Evolutionary conservation across 208 protist genomes (phyloP), one percentile per base, ranked within the genome.

Genomic region (Herpetomonas tarakana): DNA sequence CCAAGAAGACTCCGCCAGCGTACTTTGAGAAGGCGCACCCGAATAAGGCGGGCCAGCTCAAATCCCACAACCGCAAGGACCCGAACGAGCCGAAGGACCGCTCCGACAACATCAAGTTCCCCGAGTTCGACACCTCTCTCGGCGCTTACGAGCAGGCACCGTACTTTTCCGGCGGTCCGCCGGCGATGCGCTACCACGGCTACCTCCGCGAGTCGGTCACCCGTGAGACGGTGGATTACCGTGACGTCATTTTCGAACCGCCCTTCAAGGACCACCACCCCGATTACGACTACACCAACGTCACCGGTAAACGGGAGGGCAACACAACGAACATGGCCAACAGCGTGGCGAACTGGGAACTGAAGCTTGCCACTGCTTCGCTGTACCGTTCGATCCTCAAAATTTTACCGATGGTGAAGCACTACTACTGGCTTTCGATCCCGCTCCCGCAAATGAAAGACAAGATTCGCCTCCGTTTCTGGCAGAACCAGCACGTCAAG

Each of bases 111-210:
- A 67, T 95, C 26, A 88, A 89, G 50, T 62, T 62, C 22, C 81
- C 80, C 6, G 81, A 95, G 56, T 92, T 83, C 61, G 68, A 83
- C 54, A 95, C 88, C 6, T 87, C 78, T 25, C 57, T 81, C 41
- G 88, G 88, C 50, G 88, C 92, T 29, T 95, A 92, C 71, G 83
- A 95, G 62, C 71, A 83, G 38, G 85, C 83, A 14, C 88, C 88
- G 19, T 89, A 88, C 53, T 90, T 92, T 62, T 61, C 74, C 22
- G 88, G 88, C 44, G 85, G 83, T 21, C 85, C 85, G 25, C 68
- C 67, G 18, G 83, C 85, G 29, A 89, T 92, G 83, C 71, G 85
- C 3, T 92, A 95, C 54, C 68, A 95, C 2, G 80, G 79, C 49
- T 95, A 91, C 65, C 58, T 83, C 25, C 71, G 85, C 28, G 76